Evolutionary conservation across 768 basidiomycete genomes (phyloP), one percentile per base, ranked within the genome.

Genomic region (Chalciporus pseudorubinellus): DNA sequence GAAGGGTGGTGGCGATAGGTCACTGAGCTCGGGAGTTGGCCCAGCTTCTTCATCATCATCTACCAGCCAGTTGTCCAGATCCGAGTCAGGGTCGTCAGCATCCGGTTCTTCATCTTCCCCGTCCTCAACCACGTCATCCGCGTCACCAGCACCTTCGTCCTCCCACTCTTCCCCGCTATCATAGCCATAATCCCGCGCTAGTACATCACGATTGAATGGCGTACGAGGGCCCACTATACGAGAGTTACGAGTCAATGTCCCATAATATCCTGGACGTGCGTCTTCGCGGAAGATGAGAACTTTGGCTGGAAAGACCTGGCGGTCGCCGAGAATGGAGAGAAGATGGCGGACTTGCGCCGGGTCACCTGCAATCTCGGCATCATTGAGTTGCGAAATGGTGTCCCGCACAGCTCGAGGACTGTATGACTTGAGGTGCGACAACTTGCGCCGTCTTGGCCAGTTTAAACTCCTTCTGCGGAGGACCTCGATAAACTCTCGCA

Each of bases 101-200:
- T 83, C 84, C 5, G 78, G 83, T 13, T 82, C 86, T 12, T 77
- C 85, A 14, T 90, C 89, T 6, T 87, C 85, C 18, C 61, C 76
- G 31, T 72, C 72, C 38, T 74, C 75, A 7, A 86, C 80, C 48
- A 89, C 87, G 44, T 90, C 89, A 44, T 86, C 91, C 11, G 83
- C 89, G 20, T 85, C 91, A 3, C 78, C 81, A 12, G 74, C 77
- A 19, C 84, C 83, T 64, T 94, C 93, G 51, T 88, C 89, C 56
- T 92, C 92, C 97, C 97, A 98, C 59, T 98, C 97, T 59, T 86
- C 92, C 13, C 92, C 95, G 46, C 91, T 94, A 71, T 99, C 95
- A 63, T 95, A 92, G 5, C 81, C 80, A 66, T 98, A 99, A 69
- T 98, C 93, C 48, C 90, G 78, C 12, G 81, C 77, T 1, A 86